A percentile compares a stretch with the other conserved stretches of the same genome.
These are phyloP conservation scores for Penicillium sp. DNA, from an alignment of 2,329 filamentous ascomycete species.

Conservation along the genomic window DNA sequence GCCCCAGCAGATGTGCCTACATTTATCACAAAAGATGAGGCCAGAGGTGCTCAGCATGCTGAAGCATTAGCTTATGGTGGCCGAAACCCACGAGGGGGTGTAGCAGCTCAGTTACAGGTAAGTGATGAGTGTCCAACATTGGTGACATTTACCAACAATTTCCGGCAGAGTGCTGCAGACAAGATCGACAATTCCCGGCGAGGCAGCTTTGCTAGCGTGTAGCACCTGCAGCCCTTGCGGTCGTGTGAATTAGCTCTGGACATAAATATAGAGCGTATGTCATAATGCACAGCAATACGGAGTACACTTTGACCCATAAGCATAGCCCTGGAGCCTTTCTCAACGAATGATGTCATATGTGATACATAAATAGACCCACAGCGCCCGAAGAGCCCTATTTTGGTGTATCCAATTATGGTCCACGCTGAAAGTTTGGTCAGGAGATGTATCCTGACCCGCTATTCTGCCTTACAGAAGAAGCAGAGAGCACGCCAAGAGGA, in stretches of 20 bases:
- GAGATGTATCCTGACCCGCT: not conserved
- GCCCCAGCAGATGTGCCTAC: constrained; percentile 21
- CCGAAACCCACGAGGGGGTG: constrained; percentile 32
- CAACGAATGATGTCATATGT: not conserved
- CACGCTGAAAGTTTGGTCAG: too few relatives aligned
- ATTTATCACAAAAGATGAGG: constrained; percentile 37
- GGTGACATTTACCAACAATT: constrained; percentile 7
- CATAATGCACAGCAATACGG: not conserved
- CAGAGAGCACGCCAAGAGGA: not conserved
- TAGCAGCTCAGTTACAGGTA: constrained; percentile 38
- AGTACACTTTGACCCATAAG: not conserved
- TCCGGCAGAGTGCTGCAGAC: constrained; percentile 35
- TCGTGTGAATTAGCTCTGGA: not conserved
- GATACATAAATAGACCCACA: not conserved
- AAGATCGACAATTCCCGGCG: constrained; percentile 31
- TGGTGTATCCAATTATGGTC: not conserved
- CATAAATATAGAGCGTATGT: not conserved
- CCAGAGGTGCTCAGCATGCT: constrained; percentile 32
- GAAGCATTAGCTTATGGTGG: constrained; percentile 32
- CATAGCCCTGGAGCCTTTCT: not conserved
- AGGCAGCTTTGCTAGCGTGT: constrained; percentile 10
- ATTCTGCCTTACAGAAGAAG: not conserved
- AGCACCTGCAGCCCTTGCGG: not conserved
- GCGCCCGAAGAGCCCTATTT: not conserved
- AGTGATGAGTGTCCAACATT: constrained; percentile 9